Conservation (phyloP, 139 green algal genomes). For the Tetraselmis chui region DNA sequence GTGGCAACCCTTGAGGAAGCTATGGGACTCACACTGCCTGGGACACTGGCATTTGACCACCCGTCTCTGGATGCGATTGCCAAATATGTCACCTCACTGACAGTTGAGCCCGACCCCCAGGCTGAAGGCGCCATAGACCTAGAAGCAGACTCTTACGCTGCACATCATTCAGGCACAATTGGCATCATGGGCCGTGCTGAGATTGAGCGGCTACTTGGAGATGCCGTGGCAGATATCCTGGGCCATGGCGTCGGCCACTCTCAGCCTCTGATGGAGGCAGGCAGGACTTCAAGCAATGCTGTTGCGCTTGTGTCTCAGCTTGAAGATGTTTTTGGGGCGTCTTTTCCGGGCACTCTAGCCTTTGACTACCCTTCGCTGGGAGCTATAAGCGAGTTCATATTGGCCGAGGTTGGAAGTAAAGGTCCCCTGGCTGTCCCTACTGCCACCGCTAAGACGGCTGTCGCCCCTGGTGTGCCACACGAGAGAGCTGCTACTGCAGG, state of each 20-base stretch:
- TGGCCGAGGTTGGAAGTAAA: no score
- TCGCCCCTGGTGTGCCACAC: no score
- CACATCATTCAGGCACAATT: no score
- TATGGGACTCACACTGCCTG: conserved; percentile 35
- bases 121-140: no score
- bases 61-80: conserved; percentile 40
- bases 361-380: not conserved
- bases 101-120: not conserved
- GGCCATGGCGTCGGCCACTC: not conserved
- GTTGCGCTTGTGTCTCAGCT: not conserved
- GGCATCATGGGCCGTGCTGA: not conserved
- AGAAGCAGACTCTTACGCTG: no score
- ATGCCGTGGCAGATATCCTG: not conserved
- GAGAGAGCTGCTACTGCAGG: no score
- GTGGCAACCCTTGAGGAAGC: not conserved
- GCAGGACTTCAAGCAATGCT: not conserved
- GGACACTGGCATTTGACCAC: conserved; percentile 66
- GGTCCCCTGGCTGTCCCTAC: no score
- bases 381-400: not conserved
- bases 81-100: conserved; percentile 16
- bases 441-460: no score
- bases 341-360: not conserved
- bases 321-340: not conserved
- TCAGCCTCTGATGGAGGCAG: not conserved
- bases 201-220: not conserved